Evolutionary conservation across 2,329 filamentous ascomycete species (phyloP).

Genomic region (Apiospora sp.): DNA sequence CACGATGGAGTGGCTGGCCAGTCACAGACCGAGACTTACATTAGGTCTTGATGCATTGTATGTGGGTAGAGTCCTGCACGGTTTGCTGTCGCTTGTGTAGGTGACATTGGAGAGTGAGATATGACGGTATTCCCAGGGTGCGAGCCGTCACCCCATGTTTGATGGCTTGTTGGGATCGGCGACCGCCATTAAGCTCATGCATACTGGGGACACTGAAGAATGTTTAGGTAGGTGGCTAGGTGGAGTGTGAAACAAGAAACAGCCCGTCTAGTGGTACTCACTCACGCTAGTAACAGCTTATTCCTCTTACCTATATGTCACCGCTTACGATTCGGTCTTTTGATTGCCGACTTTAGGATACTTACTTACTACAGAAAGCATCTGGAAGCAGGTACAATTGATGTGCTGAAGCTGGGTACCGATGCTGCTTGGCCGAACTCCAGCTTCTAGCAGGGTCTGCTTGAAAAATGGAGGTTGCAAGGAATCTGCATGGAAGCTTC

Average conservation of each 20-base stretch:
- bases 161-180: conserved; percentile 1
- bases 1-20: background rate
- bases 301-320: background rate
- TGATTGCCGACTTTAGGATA: background rate
- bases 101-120: background rate
- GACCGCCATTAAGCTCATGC: conserved; percentile 7
- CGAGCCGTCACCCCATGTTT: background rate
- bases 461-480: background rate
- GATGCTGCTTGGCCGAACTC: background rate
- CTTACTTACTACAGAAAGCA: background rate
- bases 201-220: background rate
- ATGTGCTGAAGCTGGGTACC: background rate
- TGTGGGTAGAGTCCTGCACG: background rate
- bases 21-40: background rate
- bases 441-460: background rate
- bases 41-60: background rate
- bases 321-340: no score
- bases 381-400: background rate
- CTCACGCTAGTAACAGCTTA: background rate
- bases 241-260: background rate
- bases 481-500: conserved; percentile 4
- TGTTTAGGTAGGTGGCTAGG: background rate
- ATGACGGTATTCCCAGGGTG: background rate
- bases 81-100: background rate
- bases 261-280: background rate